Conservation (phyloP, 176 grass and related monocot species). For the Avena sativa region DNA sequence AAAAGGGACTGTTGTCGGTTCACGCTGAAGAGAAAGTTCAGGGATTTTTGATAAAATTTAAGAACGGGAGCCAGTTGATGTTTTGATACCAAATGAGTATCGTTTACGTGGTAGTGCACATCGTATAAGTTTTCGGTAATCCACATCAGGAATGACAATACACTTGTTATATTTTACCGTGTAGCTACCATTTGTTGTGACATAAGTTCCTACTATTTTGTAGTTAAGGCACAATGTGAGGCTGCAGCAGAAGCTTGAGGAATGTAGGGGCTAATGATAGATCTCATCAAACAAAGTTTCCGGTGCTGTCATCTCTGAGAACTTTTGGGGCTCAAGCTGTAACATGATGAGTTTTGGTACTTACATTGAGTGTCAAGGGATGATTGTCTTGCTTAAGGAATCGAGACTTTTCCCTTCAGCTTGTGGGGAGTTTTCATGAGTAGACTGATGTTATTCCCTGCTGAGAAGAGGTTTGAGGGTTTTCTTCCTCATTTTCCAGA, state of each 20-base stretch:
- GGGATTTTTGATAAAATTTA: background rate
- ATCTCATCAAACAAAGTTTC: constrained; percentile 20
- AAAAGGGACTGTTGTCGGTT: background rate
- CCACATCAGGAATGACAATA: background rate
- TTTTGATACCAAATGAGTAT: background rate
- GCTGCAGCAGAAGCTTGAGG: constrained; percentile 63
- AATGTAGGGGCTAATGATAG: too few relatives aligned
- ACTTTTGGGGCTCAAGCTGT: constrained; percentile 24
- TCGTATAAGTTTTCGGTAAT: constrained; percentile 3
- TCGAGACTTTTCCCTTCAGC: constrained; percentile 39
- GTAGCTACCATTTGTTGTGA: constrained; percentile 25
- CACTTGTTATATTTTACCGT: background rate
- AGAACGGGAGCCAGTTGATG: background rate
- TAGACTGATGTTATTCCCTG: constrained; percentile 42
- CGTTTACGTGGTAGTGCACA: background rate
- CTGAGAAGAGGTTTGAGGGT: constrained; percentile 54
- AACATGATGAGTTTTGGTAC: constrained; percentile 26
- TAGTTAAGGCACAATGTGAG: constrained; percentile 52
- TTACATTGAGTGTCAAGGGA: constrained; percentile 16
- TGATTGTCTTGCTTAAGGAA: constrained; percentile 57
- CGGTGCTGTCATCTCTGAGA: constrained; percentile 20
- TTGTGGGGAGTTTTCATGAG: constrained; percentile 47
- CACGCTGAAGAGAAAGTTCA: background rate
- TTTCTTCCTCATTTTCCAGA: constrained; percentile 54
- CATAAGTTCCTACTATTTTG: constrained; percentile 22